Evolutionary conservation across 1,284 basidiomycete species (phyloP).

Genomic region (Leccinum subrobustum): DNA sequence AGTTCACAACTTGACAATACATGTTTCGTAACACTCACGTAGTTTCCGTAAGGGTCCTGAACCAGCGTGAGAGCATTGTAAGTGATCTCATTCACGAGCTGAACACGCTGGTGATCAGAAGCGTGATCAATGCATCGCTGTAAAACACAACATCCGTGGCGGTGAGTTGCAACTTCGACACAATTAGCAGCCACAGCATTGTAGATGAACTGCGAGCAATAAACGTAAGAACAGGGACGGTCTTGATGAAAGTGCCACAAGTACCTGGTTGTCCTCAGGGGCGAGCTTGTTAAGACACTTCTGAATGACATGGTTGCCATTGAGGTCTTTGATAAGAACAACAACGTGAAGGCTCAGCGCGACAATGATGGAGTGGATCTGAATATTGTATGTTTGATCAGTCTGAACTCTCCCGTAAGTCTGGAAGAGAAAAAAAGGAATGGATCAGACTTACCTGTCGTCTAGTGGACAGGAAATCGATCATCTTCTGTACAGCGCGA

Average conservation of each 20-base stretch:
- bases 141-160: conserved; percentile 98
- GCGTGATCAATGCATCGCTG: conserved; percentile 99
- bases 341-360: conserved; percentile 98
- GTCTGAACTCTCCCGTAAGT: conserved; percentile 56
- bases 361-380: conserved; percentile 97
- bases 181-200: conserved; percentile 99
- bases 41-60: conserved; percentile 98
- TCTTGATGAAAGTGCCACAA: conserved; percentile 8
- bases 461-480: conserved; percentile 96
- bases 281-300: conserved; percentile 98
- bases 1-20: background rate
- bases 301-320: conserved; percentile 99
- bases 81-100: conserved; percentile 98
- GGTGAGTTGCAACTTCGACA: conserved; percentile 98
- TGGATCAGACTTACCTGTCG: conserved; percentile 70
- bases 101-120: conserved; percentile 91
- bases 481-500: conserved; percentile 99
- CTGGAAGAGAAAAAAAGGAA: conserved; percentile 33
- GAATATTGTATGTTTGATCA: conserved; percentile 77
- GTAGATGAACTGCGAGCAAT: conserved; percentile 83
- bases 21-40: conserved; percentile 52
- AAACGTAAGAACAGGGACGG: conserved; percentile 3
- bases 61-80: conserved; percentile 97
- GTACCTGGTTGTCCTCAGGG: conserved; percentile 95
- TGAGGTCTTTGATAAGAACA: conserved; percentile 98